Conservation (phyloP, 2,329 filamentous ascomycete genomes). For the Claviceps sorghi region DNA sequence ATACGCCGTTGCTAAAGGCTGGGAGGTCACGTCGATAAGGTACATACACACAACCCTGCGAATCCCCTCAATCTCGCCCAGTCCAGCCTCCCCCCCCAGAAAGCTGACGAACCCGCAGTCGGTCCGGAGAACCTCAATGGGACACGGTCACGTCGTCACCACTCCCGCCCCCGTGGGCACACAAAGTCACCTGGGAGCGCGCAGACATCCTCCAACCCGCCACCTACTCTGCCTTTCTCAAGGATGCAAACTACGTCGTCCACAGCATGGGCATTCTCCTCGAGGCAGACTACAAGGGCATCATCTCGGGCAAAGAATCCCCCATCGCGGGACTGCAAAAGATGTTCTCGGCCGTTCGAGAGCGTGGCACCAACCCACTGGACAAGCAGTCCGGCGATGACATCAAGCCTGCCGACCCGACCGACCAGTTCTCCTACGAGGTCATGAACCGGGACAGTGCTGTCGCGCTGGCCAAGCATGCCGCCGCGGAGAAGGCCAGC, state of each 20-base stretch:
- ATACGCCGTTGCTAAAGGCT: conserved; percentile 69
- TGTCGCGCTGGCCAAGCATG: conserved; percentile 66
- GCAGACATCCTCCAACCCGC: conserved; percentile 75
- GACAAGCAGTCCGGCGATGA: conserved; percentile 43
- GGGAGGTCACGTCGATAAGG: conserved; percentile 90
- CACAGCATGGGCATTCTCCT: conserved; percentile 93
- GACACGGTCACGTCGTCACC: conserved; percentile 57
- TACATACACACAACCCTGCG: conserved; percentile 18
- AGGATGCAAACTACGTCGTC: conserved; percentile 69
- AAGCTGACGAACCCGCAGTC: conserved; percentile 36
- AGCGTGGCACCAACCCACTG: conserved; percentile 54
- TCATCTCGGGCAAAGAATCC: conserved; percentile 70
- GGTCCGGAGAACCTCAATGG: conserved; percentile 84
- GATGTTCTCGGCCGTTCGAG: conserved; percentile 57
- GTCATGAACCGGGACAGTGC: conserved; percentile 91
- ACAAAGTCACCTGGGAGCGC: conserved; percentile 70
- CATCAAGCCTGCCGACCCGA: conserved; percentile 49
- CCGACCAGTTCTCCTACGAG: conserved; percentile 82
- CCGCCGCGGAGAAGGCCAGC: conserved; percentile 45
- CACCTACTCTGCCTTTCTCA: conserved; percentile 64
- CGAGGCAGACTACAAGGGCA: conserved; percentile 94
- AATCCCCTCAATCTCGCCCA: too few relatives aligned
- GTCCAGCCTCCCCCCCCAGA: neutral
- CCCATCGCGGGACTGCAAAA: conserved; percentile 63
- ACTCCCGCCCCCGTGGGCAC: conserved; percentile 64